phyloP scores from a whole-genome alignment of 192 early-diverging fungal species.

The Podila epicladia region DNA sequence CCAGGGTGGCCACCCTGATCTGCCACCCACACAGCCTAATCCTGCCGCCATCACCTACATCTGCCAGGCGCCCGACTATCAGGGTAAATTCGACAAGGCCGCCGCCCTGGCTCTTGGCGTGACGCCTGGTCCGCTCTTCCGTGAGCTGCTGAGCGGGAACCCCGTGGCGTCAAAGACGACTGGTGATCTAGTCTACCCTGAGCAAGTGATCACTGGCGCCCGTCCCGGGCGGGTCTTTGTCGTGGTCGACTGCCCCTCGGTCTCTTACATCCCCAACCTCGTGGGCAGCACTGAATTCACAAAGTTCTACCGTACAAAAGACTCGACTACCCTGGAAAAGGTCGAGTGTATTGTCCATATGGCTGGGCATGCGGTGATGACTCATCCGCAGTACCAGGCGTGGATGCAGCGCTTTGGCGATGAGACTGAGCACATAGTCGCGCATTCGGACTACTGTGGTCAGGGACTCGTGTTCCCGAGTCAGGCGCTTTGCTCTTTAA shows the following conservation, averaged over 20 bases:
- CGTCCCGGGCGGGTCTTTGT: slow-evolving; percentile 1
- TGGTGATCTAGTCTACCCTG: not conserved
- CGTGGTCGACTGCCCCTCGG: slow-evolving; percentile 1
- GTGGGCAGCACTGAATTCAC: not conserved
- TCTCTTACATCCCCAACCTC: not conserved
- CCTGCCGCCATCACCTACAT: slow-evolving; percentile 70
- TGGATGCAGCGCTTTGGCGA: too few species aligned
- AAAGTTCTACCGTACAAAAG: not conserved
- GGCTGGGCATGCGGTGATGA: too few species aligned
- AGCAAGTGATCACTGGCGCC: not conserved
- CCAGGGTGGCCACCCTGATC: not conserved
- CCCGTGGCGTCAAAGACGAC: not conserved
- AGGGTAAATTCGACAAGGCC: slow-evolving; percentile 78
- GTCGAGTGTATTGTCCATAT: too few species aligned
- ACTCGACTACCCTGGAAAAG: too few species aligned
- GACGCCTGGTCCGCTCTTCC: slow-evolving; percentile 67
- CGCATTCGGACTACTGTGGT: too few species aligned
- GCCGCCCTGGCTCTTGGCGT: slow-evolving; percentile 72
- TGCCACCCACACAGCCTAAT: slow-evolving; percentile 54
- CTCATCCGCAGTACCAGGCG: too few species aligned
- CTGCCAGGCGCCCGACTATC: slow-evolving; percentile 70
- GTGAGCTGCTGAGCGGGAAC: slow-evolving; percentile 19
- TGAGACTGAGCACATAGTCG: too few species aligned
- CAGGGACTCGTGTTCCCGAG: too few species aligned
- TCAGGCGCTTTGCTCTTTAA: too few species aligned